phyloP scores from a whole-genome alignment of 2,329 filamentous ascomycete genomes.

The Fusarium burgessii region DNA sequence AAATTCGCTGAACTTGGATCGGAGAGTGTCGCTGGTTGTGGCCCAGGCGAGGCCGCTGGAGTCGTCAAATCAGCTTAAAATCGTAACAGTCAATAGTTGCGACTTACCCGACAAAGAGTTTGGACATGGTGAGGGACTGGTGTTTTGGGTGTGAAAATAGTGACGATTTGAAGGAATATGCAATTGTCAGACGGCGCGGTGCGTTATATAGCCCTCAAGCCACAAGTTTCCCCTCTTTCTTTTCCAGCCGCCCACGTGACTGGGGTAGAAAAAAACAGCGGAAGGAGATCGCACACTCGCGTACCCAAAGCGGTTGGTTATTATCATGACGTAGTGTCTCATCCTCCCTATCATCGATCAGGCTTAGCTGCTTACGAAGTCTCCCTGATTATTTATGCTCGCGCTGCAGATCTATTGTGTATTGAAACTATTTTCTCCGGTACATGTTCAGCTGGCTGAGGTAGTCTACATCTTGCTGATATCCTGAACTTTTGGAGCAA shows the following conservation, averaged over 20 bases:
- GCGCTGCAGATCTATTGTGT: neutral
- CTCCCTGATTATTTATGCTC: neutral
- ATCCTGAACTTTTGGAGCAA: neutral
- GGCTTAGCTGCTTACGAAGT: neutral
- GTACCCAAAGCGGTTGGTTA: neutral
- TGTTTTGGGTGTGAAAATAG: neutral
- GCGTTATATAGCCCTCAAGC: slow-evolving; percentile 12
- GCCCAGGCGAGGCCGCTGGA: slow-evolving; percentile 5
- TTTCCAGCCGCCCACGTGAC: neutral
- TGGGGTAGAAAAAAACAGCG: neutral
- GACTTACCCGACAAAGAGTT: slow-evolving; percentile 13
- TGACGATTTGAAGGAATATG: neutral
- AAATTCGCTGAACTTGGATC: neutral
- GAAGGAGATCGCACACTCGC: neutral
- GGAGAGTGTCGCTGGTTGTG: slow-evolving; percentile 1
- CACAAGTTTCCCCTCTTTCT: slow-evolving; percentile 8
- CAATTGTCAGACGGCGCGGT: neutral
- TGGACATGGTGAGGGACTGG: slow-evolving; percentile 4
- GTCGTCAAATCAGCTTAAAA: neutral
- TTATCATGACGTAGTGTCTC: slow-evolving; percentile 3
- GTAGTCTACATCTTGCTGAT: no score
- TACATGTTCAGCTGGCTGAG: neutral
- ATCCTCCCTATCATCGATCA: neutral
- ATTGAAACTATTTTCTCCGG: rapidly evolving
- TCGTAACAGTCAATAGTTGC: neutral